A percentile compares a stretch with the other conserved stretches of the same genome.
phyloP scores from a whole-genome alignment of 2,329 filamentous ascomycete species.

The Penicillium nordicum region DNA sequence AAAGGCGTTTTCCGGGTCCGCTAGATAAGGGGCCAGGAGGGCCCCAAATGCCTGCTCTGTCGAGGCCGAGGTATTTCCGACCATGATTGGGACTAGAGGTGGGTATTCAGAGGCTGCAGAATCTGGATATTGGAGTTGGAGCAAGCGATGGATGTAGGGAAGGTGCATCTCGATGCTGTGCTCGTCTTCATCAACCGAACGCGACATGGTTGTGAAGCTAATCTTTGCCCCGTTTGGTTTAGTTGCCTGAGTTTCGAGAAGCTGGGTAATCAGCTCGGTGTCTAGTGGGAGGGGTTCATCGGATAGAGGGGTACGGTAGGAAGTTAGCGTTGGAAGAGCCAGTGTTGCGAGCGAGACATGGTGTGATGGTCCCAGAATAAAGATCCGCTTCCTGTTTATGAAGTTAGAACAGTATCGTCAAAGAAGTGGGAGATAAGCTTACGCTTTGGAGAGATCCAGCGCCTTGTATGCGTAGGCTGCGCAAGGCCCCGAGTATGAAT shows the following conservation, averaged over 20 bases:
- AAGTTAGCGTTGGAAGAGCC: conserved; percentile 68
- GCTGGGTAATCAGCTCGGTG: conserved; percentile 41
- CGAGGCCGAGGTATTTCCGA: conserved; percentile 67
- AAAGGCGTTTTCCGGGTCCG: conserved; percentile 71
- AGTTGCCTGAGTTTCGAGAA: conserved; percentile 29
- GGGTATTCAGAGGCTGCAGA: conserved; percentile 59
- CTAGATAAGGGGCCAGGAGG: conserved; percentile 73
- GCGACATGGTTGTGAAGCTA: conserved; percentile 56
- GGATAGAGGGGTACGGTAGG: conserved; percentile 46
- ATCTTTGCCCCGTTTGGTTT: conserved; percentile 33
- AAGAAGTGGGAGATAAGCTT: conserved; percentile 28
- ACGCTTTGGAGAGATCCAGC: conserved; percentile 75
- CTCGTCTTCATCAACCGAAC: conserved; percentile 69
- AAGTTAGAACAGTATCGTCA: conserved; percentile 2
- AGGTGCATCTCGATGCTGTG: conserved; percentile 97
- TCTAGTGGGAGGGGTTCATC: conserved; percentile 45
- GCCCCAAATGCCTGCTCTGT: conserved; percentile 67
- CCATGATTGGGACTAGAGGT: conserved; percentile 75
- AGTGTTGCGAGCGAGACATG: conserved; percentile 75
- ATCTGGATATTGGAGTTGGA: conserved; percentile 53
- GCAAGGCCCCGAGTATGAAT: conserved; percentile 83
- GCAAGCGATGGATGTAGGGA: conserved; percentile 83
- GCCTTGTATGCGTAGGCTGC: conserved; percentile 93
- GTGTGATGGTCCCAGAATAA: conserved; percentile 90
- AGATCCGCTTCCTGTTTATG: conserved; percentile 69